These are phyloP conservation scores for Irpex sp. DNA, from an alignment of 1,284 basidiomycete genomes.

Conservation along the genomic window DNA sequence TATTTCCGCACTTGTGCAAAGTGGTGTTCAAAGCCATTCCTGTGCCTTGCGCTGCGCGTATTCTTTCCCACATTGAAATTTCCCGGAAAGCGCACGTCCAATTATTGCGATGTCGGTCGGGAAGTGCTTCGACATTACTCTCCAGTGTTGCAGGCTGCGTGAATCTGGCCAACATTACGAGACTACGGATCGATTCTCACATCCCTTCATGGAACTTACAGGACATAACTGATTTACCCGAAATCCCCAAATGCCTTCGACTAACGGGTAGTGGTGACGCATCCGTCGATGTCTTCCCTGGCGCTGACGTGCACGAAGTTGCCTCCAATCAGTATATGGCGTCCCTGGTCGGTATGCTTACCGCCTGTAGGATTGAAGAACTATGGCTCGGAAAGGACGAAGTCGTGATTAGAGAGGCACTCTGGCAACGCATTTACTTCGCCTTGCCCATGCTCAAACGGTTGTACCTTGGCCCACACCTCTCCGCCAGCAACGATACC, in stretches of 20 bases:
- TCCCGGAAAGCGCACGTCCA: neutral
- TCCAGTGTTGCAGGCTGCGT: neutral
- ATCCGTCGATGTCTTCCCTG: slow-evolving; percentile 1
- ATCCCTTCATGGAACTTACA: neutral
- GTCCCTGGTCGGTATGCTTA: slow-evolving; percentile 3
- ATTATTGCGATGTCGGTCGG: neutral
- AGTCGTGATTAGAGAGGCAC: slow-evolving; percentile 4
- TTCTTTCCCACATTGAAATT: slow-evolving; percentile 2
- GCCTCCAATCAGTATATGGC: slow-evolving; percentile 13
- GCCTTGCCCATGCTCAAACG: slow-evolving; percentile 4
- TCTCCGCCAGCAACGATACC: neutral
- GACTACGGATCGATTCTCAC: neutral
- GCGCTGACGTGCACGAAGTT: slow-evolving; percentile 11
- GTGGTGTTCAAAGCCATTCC: neutral
- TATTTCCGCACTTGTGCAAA: neutral
- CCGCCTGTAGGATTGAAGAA: slow-evolving; percentile 3
- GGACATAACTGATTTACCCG: neutral
- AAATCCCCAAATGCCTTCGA: neutral
- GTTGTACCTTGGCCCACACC: slow-evolving; percentile 5
- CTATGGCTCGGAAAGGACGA: slow-evolving; percentile 8
- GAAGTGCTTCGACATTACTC: neutral
- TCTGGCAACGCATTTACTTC: slow-evolving; percentile 11
- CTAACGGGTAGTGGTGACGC: neutral
- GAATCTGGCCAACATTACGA: neutral
- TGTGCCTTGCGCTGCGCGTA: neutral